Evolutionary conservation across 1,284 basidiomycete species (phyloP), one percentile per base, ranked within the genome.

Genomic region (Ustilago vetiveriae): DNA sequence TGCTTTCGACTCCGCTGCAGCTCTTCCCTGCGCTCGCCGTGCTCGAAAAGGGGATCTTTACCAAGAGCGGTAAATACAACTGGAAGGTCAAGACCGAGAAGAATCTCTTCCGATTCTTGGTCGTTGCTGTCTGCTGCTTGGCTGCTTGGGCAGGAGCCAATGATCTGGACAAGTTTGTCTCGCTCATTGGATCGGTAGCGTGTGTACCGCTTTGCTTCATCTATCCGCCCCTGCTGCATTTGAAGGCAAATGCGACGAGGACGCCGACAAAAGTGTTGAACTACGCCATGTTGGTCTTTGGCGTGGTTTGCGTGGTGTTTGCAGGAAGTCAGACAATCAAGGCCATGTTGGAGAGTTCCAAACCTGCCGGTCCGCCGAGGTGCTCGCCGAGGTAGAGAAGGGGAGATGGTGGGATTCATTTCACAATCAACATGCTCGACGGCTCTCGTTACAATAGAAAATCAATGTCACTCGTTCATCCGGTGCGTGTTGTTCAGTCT

Each of bases 11-110:
- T 14, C 95, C 95, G 0, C 87, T 98, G 4, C 82, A 83, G 63
- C 89, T 98, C 54, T 98, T 98, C 90, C 95, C 95, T 0, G 96
- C 94, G 1, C 89, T 97, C 6, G 88, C 94, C 40, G 98, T 99
- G 81, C 88, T 98, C 84, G 96, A 99, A 85, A 95, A 95, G 75
- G 94, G 92, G 2, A 80, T 98, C n/a, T 98, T 98, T 82, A 72
- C 88, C 47, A 75, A 82, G 53, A 88, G 88, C 47, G 96, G 94
- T 75, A 96, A 97, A 65, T 92, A 92, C 82, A 85, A 88, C 53
- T 72, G 72, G 69, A 82, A 81, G 43, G 85, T 87, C 68, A 87
- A 87, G 75, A 85, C 95, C 92, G 85, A 89, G 76, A 98, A 98
- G 88, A 98, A 98, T 79, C 78, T 87, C 22, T 95, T 98, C 86